phyloP scores from a whole-genome alignment of 2,329 filamentous ascomycete genomes.

The Colletotrichum trifolii region DNA sequence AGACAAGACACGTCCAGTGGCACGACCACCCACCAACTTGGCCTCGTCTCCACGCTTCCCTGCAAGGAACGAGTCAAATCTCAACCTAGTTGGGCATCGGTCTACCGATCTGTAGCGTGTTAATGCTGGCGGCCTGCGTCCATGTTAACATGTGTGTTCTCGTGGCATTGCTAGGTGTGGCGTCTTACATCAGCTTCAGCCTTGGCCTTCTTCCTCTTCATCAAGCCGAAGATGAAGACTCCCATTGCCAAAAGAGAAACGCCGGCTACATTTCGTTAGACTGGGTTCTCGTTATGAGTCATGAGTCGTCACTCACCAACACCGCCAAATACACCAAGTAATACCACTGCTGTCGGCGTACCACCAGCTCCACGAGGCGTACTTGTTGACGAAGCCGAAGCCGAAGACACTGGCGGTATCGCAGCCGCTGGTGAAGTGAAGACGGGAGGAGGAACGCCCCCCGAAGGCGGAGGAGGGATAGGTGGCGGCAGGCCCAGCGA shows the following conservation, averaged over 20 bases:
- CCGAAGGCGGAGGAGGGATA: slow-evolving; percentile 3
- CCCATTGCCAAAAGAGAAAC: slow-evolving; percentile 32
- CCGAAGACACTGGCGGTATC: slow-evolving; percentile 11
- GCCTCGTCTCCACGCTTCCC: not conserved
- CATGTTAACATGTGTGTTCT: not conserved
- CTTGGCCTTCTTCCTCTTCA: slow-evolving; percentile 25
- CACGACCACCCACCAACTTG: no score
- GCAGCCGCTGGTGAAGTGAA: not conserved
- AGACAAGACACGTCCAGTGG: no score
- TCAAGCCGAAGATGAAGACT: slow-evolving; percentile 23
- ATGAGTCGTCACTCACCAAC: slow-evolving; percentile 17
- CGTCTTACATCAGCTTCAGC: slow-evolving; percentile 10
- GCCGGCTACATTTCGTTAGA: slow-evolving; percentile 13
- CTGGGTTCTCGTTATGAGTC: not conserved
- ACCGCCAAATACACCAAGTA: slow-evolving; percentile 31
- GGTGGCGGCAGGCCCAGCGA: not conserved
- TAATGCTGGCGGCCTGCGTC: slow-evolving; percentile 6
- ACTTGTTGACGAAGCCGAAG: not conserved
- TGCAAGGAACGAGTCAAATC: not conserved
- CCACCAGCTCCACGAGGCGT: slow-evolving; percentile 19
- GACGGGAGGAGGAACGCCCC: slow-evolving; percentile 1
- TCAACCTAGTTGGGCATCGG: slow-evolving; percentile 24
- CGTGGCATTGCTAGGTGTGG: not conserved
- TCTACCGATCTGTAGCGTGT: slow-evolving; percentile 31
- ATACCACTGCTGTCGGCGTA: slow-evolving; percentile 26